Conservation (phyloP, 164 flowering plant genomes). For the Nymphaea colorata region DNA sequence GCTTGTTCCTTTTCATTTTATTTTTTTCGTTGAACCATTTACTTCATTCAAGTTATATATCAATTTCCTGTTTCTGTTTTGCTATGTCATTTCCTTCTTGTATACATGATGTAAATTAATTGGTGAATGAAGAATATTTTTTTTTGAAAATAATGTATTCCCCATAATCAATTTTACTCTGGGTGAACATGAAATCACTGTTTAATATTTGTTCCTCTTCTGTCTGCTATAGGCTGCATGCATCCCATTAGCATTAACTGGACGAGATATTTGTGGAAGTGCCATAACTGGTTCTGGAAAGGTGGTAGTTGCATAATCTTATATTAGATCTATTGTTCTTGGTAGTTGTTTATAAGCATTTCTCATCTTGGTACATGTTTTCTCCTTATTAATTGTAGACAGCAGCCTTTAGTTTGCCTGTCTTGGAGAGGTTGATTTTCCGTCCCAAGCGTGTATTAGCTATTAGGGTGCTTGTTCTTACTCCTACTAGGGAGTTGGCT, state of each 20-base stretch:
- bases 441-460: constrained; percentile 81
- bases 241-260: constrained; percentile 69
- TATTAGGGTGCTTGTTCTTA: constrained; percentile 80
- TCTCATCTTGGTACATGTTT: neutral
- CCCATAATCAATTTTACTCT: no score
- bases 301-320: constrained; percentile 24
- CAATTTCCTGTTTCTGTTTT: no score
- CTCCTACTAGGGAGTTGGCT: constrained; percentile 96
- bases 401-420: constrained; percentile 85
- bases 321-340: no score
- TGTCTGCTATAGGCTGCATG: constrained; percentile 66
- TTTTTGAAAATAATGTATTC: no score
- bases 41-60: no score
- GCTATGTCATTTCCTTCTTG: no score
- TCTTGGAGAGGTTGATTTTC: constrained; percentile 71
- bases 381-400: constrained; percentile 33
- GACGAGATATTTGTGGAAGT: constrained; percentile 96
- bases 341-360: no score
- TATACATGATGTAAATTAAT: no score
- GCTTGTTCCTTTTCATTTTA: no score
- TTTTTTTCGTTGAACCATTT: no score
- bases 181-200: no score
- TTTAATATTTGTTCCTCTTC: neutral
- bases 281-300: constrained; percentile 97
- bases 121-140: no score